These are phyloP conservation scores for Boletus sensibilis DNA, from an alignment of 768 basidiomycete species.

Conservation along the genomic window DNA sequence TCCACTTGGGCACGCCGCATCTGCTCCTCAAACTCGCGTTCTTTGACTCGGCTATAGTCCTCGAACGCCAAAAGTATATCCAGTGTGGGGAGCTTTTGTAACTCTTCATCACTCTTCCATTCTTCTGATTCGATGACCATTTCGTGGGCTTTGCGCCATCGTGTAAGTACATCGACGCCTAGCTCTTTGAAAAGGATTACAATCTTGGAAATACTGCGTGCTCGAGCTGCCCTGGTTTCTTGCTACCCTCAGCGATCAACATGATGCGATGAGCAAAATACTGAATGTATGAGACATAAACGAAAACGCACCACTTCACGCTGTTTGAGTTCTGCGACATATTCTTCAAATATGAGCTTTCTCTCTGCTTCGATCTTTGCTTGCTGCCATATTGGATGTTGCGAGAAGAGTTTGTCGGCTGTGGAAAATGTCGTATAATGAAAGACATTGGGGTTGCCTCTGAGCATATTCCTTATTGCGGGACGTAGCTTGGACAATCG, in stretches of 20 bases:
- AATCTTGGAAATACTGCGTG: conserved; percentile 80
- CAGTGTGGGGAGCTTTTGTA: conserved; percentile 81
- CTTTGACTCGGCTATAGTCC: conserved; percentile 86
- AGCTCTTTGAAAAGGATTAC: conserved; percentile 83
- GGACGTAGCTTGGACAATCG: conserved; percentile 85
- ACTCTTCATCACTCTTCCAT: conserved; percentile 73
- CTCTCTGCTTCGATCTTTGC: conserved; percentile 84
- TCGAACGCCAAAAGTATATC: conserved; percentile 94
- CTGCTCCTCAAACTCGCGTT: conserved; percentile 89
- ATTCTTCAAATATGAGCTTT: conserved; percentile 87
- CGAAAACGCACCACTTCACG: conserved; percentile 75
- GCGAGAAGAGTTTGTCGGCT: conserved; percentile 80
- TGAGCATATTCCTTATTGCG: conserved; percentile 81
- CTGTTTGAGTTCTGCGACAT: conserved; percentile 79
- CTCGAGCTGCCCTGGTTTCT: conserved; percentile 73
- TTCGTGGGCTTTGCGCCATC: conserved; percentile 84
- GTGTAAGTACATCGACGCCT: conserved; percentile 88
- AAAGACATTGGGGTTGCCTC: conserved; percentile 83
- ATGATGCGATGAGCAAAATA: conserved; percentile 6
- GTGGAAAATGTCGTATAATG: conserved; percentile 90
- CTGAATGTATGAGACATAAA: background rate
- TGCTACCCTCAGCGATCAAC: conserved; percentile 45
- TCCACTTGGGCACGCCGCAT: conserved; percentile 77
- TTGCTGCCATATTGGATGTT: conserved; percentile 91
- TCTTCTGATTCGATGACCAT: conserved; percentile 74